Evolutionary conservation across 2,329 filamentous ascomycete species (phyloP).

Genomic region (Cercospora sesami): DNA sequence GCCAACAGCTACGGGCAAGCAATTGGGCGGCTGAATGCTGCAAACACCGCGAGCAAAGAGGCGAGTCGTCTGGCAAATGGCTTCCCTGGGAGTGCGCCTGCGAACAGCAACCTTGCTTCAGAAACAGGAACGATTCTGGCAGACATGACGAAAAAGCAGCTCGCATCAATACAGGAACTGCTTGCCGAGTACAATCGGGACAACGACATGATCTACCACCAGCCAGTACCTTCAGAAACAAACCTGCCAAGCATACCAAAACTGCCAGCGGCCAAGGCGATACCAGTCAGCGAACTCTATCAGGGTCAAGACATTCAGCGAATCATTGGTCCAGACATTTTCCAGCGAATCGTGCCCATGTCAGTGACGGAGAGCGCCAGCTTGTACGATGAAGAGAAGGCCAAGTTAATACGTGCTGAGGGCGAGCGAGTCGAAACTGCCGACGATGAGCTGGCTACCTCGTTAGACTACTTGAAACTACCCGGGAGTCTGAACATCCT

Average conservation of each 20-base stretch:
- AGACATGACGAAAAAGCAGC: conserved; percentile 83
- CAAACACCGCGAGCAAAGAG: conserved; percentile 75
- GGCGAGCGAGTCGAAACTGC: conserved; percentile 90
- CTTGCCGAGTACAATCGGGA: conserved; percentile 77
- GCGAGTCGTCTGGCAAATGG: conserved; percentile 72
- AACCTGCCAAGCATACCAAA: conserved; percentile 81
- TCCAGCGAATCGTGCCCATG: conserved; percentile 93
- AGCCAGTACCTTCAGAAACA: conserved; percentile 82
- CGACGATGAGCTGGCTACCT: conserved; percentile 93
- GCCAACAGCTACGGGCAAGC: conserved; percentile 82
- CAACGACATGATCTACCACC: conserved; percentile 98
- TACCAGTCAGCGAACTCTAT: conserved; percentile 94
- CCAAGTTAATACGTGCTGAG: conserved; percentile 89
- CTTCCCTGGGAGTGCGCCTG: conserved; percentile 76
- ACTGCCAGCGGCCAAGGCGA: conserved; percentile 91
- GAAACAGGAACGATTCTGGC: conserved; percentile 73
- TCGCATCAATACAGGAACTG: conserved; percentile 77
- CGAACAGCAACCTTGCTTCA: conserved; percentile 77
- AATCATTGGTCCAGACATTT: conserved; percentile 95
- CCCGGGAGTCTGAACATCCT: conserved; percentile 78
- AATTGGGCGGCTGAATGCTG: conserved; percentile 77
- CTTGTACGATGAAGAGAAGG: conserved; percentile 97
- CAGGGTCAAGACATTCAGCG: conserved; percentile 95
- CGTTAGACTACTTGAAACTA: conserved; percentile 87
- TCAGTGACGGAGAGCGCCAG: conserved; percentile 95